Evolutionary conservation across 345 rosid genomes (phyloP).

Genomic region (Xanthoceras sorbifolium): DNA sequence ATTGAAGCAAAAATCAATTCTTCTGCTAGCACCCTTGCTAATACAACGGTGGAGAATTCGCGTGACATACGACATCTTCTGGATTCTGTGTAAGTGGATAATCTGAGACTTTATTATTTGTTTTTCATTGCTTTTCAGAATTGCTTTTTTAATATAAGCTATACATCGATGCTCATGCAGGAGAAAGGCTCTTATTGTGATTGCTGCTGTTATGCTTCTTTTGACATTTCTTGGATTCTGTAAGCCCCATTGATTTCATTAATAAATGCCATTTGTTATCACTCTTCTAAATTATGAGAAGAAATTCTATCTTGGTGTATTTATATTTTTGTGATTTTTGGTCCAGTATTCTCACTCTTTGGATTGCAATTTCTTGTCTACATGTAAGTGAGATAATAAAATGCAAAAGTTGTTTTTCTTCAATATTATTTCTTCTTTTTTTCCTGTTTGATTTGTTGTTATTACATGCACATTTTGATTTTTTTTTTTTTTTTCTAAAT

Average conservation of each 20-base stretch:
- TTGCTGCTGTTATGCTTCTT: slow-evolving; percentile 76
- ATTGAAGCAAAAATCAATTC: slow-evolving; percentile 58
- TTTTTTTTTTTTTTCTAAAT: not conserved
- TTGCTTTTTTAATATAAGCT: slow-evolving; percentile 1
- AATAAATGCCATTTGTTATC: not conserved
- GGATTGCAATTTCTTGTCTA: slow-evolving; percentile 79
- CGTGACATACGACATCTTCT: slow-evolving; percentile 60
- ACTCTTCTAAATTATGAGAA: not conserved
- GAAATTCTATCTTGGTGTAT: not conserved
- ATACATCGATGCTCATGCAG: slow-evolving; percentile 41
- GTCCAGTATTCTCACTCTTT: slow-evolving; percentile 72
- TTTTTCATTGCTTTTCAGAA: not conserved
- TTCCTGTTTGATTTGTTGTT: not conserved
- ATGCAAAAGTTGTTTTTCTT: not conserved
- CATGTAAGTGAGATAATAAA: slow-evolving; percentile 54
- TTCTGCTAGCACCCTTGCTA: slow-evolving; percentile 55
- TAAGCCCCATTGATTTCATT: slow-evolving; percentile 38
- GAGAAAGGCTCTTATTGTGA: slow-evolving; percentile 63
- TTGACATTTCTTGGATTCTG: slow-evolving; percentile 78
- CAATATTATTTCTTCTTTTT: not conserved
- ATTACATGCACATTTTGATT: not conserved
- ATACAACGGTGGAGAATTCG: slow-evolving; percentile 55
- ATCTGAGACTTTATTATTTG: not conserved
- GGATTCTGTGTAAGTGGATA: slow-evolving; percentile 62
- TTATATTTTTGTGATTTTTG: slow-evolving; percentile 9